Conservation (phyloP, 2,329 filamentous ascomycete species). For the Diaporthe citriasiana region DNA sequence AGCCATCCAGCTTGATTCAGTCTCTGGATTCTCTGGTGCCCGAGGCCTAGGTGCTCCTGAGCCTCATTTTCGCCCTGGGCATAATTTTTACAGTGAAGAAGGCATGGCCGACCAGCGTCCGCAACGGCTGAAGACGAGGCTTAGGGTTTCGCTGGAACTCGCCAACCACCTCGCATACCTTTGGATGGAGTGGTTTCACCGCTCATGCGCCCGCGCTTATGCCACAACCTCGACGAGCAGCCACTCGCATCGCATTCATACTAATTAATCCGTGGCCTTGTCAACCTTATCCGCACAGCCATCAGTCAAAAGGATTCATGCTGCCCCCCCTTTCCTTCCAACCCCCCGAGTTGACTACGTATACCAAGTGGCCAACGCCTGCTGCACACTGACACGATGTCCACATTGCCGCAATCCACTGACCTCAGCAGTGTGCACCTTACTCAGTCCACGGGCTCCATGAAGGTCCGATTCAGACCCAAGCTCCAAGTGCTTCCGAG, state of each 20-base stretch:
- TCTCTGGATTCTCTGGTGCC: background rate
- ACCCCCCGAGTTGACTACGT: background rate
- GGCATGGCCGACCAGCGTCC: constrained; percentile 10
- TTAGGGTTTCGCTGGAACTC: constrained; percentile 25
- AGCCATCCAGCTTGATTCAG: constrained; percentile 14
- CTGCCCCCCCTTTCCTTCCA: constrained; percentile 12
- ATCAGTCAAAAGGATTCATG: constrained; percentile 21
- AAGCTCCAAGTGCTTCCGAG: background rate
- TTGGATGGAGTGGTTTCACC: constrained; percentile 32
- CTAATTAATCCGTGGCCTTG: constrained; percentile 30
- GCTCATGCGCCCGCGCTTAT: constrained; percentile 33
- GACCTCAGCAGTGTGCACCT: constrained; percentile 11
- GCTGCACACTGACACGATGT: constrained; percentile 11
- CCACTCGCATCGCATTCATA: constrained; percentile 32
- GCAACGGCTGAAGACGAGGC: constrained; percentile 22
- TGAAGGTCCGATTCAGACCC: constrained; percentile 16
- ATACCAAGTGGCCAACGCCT: background rate
- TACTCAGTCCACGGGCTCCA: constrained; percentile 9
- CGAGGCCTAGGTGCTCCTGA: background rate
- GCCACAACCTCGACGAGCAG: constrained; percentile 17
- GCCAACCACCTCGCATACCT: constrained; percentile 25
- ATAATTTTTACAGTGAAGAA: background rate
- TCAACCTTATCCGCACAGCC: constrained; percentile 35
- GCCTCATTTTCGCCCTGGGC: constrained; percentile 18
- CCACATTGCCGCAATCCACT: constrained; percentile 17